These are phyloP conservation scores for Didymella glomerata DNA, from an alignment of 2,329 filamentous ascomycete species.

Conservation along the genomic window DNA sequence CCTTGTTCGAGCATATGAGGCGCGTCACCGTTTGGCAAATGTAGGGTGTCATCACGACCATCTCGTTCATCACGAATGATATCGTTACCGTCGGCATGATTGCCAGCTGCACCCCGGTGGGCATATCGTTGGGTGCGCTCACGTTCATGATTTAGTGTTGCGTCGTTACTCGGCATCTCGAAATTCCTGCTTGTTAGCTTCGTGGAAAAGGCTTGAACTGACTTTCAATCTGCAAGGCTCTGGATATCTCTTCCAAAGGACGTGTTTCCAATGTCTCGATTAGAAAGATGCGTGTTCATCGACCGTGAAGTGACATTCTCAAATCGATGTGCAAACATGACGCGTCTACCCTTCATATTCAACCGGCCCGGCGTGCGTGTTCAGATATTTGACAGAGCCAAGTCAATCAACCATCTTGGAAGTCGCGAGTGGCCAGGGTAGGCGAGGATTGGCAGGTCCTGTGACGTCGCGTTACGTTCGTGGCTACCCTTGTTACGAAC, in stretches of 20 bases:
- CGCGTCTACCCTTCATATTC: background rate
- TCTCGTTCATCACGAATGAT: background rate
- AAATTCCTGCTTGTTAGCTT: background rate
- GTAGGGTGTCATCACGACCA: background rate
- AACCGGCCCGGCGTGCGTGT: background rate
- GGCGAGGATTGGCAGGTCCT: background rate
- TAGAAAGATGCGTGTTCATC: background rate
- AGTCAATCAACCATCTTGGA: background rate
- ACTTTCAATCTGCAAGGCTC: background rate
- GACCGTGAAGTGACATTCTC: background rate
- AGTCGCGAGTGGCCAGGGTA: background rate
- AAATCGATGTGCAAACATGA: background rate
- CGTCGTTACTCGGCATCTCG: background rate
- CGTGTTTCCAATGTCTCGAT: no score
- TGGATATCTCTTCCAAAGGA: background rate
- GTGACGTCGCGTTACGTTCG: conserved; percentile 21
- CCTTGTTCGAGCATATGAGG: background rate
- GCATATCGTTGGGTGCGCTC: background rate
- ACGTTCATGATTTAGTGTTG: background rate
- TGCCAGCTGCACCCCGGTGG: background rate
- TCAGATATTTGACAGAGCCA: background rate
- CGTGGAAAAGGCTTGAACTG: background rate
- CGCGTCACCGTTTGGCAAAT: background rate
- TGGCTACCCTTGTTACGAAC: conserved; percentile 12
- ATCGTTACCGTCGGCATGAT: no score